phyloP scores from a whole-genome alignment of 139 green algal genomes.

The Monoraphidium neglectum region DNA sequence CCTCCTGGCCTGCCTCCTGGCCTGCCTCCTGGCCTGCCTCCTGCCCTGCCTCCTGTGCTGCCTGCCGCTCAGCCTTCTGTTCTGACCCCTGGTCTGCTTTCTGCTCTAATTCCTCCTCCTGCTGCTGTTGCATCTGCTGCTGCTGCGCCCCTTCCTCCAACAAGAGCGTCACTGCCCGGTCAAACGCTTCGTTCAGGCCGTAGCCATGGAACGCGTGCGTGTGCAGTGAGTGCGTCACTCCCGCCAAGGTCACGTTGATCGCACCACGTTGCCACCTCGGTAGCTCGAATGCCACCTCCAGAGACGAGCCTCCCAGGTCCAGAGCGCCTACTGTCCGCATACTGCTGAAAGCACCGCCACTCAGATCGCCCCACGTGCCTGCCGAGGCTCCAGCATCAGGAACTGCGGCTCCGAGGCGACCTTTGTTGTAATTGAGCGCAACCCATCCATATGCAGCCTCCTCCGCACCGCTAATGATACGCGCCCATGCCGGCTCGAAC shows the following conservation, averaged over 20 bases:
- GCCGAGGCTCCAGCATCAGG: too few relatives aligned
- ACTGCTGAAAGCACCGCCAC: too few relatives aligned
- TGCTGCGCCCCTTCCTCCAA: slow-evolving; percentile 21
- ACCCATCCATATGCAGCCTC: slow-evolving; percentile 90
- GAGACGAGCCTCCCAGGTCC: slow-evolving; percentile 80
- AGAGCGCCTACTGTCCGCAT: slow-evolving; percentile 61
- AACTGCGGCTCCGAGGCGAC: slow-evolving; percentile 19
- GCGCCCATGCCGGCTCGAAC: slow-evolving; percentile 74
- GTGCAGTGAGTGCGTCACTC: slow-evolving; percentile 15
- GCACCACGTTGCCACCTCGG: not conserved
- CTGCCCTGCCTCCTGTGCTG: not conserved
- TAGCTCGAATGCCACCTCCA: slow-evolving; percentile 55
- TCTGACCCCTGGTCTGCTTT: not conserved
- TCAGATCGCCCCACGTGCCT: too few relatives aligned
- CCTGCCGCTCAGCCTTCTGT: too few relatives aligned
- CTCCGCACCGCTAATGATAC: slow-evolving; percentile 78
- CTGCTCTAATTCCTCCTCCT: not conserved
- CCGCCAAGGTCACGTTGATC: slow-evolving; percentile 13
- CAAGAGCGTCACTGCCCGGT: slow-evolving; percentile 62
- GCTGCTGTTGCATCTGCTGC: not conserved
- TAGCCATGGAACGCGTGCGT: slow-evolving; percentile 48
- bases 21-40: not conserved
- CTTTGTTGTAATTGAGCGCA: slow-evolving; percentile 74
- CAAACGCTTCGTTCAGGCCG: slow-evolving; percentile 83
- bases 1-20: not conserved